Percentiles rank a stretch among this genome's conserved stretches.
phyloP scores from a whole-genome alignment of 140 eudicot genomes.

The Anethum foeniculum region DNA sequence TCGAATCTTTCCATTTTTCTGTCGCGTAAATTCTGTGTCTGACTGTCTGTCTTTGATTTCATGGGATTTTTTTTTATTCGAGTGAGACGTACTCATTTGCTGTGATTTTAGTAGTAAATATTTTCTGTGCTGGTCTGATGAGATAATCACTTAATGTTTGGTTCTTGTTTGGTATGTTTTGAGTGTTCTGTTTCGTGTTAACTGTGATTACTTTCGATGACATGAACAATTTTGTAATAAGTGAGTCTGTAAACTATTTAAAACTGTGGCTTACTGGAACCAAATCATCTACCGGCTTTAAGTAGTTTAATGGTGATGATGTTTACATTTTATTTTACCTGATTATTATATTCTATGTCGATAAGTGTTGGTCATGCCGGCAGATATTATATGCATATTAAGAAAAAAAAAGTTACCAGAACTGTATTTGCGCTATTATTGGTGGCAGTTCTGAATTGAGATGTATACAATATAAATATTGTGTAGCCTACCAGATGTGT shows the following conservation, averaged over 20 bases:
- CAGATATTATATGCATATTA: neutral
- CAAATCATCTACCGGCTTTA: neutral
- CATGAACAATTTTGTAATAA: neutral
- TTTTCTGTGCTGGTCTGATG: neutral
- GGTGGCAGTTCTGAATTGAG: constrained; percentile 1
- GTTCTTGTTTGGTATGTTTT: neutral
- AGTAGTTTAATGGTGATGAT: constrained; percentile 1
- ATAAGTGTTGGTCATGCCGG: neutral
- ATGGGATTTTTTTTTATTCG: neutral
- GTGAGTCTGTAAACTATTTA: neutral
- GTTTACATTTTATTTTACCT: neutral
- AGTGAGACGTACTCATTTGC: neutral
- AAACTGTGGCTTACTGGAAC: constrained; percentile 2
- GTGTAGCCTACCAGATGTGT: constrained; percentile 9
- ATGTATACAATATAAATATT: neutral
- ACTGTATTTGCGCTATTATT: neutral
- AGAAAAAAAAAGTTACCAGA: neutral
- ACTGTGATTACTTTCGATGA: neutral
- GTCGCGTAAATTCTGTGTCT: neutral
- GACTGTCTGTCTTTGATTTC: neutral
- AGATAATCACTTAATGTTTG: neutral
- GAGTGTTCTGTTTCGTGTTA: neutral
- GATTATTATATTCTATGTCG: neutral
- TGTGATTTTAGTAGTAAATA: neutral
- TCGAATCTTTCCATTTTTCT: neutral